Percentiles rank a stretch among this genome's conserved stretches.
These are phyloP conservation scores for Xerocomellus amylosporus DNA, from an alignment of 768 basidiomycete species.

Conservation along the genomic window DNA sequence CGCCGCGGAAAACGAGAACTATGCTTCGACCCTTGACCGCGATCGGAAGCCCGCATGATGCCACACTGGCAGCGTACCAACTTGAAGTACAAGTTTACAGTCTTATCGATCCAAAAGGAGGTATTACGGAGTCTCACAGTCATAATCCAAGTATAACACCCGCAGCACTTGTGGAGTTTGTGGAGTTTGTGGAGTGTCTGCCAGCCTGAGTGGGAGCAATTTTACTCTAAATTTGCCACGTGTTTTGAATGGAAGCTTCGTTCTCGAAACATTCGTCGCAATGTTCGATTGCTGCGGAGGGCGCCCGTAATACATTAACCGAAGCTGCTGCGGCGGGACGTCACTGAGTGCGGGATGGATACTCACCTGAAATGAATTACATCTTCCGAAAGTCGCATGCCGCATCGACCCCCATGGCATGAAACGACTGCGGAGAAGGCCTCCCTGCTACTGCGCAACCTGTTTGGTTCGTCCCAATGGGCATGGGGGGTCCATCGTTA, in stretches of 20 bases:
- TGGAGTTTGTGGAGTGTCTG: neutral
- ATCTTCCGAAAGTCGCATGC: neutral
- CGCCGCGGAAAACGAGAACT: neutral
- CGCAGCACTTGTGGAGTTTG: neutral
- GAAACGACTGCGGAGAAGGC: constrained; percentile 9
- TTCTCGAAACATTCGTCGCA: neutral
- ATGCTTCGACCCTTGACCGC: neutral
- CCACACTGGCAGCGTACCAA: too few species aligned
- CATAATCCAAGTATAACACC: neutral
- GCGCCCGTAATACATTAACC: neutral
- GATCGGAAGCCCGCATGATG: too few species aligned
- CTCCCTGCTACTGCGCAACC: neutral
- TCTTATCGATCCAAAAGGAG: neutral
- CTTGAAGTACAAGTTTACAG: too few species aligned
- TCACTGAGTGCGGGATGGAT: neutral
- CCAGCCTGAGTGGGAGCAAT: too few species aligned
- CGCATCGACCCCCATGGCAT: neutral
- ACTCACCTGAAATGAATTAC: neutral
- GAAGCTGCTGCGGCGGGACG: neutral
- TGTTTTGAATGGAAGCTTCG: neutral
- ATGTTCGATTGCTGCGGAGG: neutral
- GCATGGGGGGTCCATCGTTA: neutral
- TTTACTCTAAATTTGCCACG: neutral
- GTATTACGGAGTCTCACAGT: too few species aligned
- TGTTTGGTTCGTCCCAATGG: too few species aligned